Base-by-base conservation (phyloP, 805 yeast genomes). In the Candida broadrunensis region DNA sequence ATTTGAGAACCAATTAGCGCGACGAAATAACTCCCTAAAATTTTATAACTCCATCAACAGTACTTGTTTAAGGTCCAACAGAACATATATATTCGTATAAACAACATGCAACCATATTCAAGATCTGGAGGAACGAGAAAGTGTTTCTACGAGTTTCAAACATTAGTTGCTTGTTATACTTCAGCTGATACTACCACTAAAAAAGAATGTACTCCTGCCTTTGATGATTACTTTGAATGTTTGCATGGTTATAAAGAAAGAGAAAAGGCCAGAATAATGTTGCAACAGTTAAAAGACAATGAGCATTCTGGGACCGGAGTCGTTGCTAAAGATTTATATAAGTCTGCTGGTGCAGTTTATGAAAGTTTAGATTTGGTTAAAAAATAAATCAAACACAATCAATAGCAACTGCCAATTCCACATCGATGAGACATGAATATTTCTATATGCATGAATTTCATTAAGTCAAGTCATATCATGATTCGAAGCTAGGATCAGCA, bases 91-190 rank as follows among this genome's bases (percentile, higher is more conserved):
- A n/a, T n/a, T n/a, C n/a, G n/a, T n/a, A n/a, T n/a, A n/a, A 2
- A 15, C 16, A 32, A 20, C 24, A 70, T 70, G 75, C 74, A 69
- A 51, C 75, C 75, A 49, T 68, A 69, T 48, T 67, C 74, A 37
- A 67, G 74, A 62, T 55, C 65, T 27, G 75, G 75, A 21, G 75
- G 74, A 37, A 70, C 75, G 47, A 67, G 73, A 59, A 67, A 60
- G 60, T 70, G 75, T 50, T 70, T 66, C 52, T 70, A 70, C 54
- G 75, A 70, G 48, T 70, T 70, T 55, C 75, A 70, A 54, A 60
- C 70, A 9, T 60, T 68, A 39, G 61, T 63, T 38, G 71, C 69
- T 16, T 70, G 75, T 47, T 67, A 61, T 58, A 69, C 75, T 2
- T 65, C 73, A 15, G 74, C 73, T 9, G 74, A 68, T 38, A 70